phyloP scores from a whole-genome alignment of 176 grass and related monocot species.

The Lolium perenne region DNA sequence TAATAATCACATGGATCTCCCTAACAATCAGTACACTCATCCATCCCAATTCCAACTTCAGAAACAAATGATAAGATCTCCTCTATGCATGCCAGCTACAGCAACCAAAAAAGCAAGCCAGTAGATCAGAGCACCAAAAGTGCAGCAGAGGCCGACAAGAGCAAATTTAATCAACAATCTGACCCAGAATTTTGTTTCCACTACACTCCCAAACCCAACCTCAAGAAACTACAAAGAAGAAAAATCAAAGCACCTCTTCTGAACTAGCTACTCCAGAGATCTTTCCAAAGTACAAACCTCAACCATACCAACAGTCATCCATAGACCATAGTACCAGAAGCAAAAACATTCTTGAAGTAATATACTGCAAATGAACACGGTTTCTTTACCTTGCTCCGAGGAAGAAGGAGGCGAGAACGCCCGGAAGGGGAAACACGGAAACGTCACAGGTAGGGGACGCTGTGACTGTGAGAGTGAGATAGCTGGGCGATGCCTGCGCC shows the following conservation, averaged over 20 bases:
- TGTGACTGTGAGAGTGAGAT: neutral
- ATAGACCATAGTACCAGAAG: neutral
- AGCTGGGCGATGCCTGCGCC: conserved; percentile 15
- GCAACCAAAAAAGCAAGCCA: neutral
- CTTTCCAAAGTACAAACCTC: no score
- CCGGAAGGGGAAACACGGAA: neutral
- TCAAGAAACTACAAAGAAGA: neutral
- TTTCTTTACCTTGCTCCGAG: conserved; percentile 22
- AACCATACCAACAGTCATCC: neutral
- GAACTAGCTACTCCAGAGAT: neutral
- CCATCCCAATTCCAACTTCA: neutral
- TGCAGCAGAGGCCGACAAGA: neutral
- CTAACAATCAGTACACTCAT: neutral
- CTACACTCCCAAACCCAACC: neutral
- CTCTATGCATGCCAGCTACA: no score
- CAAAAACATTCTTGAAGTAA: neutral
- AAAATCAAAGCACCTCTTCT: neutral
- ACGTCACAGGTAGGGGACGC: neutral
- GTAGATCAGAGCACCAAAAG: neutral
- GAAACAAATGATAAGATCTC: neutral
- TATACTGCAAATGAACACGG: neutral
- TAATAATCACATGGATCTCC: neutral
- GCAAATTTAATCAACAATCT: neutral
- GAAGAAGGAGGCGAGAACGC: neutral
- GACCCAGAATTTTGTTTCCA: neutral